A percentile compares a stretch with the other conserved stretches of the same genome.
phyloP scores from a whole-genome alignment of 108 stramenopile genomes.

The Pseudonitzschia multiseries region DNA sequence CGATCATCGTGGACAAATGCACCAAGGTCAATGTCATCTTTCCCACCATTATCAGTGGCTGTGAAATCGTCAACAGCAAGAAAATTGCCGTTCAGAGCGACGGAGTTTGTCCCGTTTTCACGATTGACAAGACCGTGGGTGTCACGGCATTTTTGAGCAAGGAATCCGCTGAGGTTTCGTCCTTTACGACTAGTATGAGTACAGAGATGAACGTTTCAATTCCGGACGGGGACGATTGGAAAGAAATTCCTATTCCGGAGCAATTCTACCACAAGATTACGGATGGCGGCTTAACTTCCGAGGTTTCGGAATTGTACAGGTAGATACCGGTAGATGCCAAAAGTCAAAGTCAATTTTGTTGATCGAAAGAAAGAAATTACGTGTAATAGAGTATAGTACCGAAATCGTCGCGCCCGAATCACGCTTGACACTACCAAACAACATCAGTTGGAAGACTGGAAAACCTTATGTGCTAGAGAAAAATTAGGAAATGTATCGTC shows the following conservation, averaged over 20 bases:
- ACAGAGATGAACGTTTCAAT: constrained; percentile 96
- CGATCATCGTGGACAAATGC: constrained; percentile 87
- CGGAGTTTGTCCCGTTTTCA: constrained; percentile 86
- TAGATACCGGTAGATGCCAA: constrained; percentile 31
- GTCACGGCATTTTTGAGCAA: constrained; percentile 75
- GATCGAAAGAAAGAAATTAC: no score
- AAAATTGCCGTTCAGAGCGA: constrained; percentile 82
- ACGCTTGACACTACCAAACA: no score
- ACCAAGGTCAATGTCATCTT: constrained; percentile 81
- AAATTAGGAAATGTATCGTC: no score
- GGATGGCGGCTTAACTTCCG: constrained; percentile 60
- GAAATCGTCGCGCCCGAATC: no score
- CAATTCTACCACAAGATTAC: constrained; percentile 88
- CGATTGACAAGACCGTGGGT: constrained; percentile 98
- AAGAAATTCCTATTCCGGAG: constrained; percentile 97
- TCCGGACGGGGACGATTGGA: constrained; percentile 88
- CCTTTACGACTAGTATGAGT: constrained; percentile 88
- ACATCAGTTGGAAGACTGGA: no score
- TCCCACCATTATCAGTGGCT: constrained; percentile 83
- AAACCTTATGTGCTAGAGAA: no score
- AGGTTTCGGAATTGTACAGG: constrained; percentile 92
- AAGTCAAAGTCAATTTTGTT: no score
- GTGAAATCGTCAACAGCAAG: constrained; percentile 95
- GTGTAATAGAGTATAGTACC: no score
- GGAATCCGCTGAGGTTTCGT: constrained; percentile 60